Evolutionary conservation across 2,329 filamentous ascomycete species (phyloP).

Genomic region (Thielaviopsis euricoi): DNA sequence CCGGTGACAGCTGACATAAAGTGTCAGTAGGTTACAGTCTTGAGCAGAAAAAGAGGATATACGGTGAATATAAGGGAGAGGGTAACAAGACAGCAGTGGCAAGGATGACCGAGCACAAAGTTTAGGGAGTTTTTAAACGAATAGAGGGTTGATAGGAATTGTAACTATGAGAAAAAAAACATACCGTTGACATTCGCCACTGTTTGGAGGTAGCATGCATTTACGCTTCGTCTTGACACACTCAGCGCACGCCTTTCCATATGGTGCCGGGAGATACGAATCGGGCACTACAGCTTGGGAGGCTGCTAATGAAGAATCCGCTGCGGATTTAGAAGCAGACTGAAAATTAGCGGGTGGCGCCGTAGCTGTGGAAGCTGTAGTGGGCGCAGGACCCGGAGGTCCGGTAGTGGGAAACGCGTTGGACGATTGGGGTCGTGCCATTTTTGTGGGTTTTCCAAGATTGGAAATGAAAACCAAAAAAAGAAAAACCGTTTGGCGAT

Average conservation of each 20-base stretch:
- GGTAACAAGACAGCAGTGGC: not conserved
- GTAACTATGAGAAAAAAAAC: not conserved
- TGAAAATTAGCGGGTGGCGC: not conserved
- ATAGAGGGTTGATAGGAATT: not conserved
- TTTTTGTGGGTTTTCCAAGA: not conserved
- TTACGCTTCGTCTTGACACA: slow-evolving; percentile 29
- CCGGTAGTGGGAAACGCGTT: not conserved
- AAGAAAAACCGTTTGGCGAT: too few relatives aligned
- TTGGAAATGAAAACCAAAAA: not conserved
- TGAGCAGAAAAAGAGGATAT: not conserved
- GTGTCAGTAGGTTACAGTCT: not conserved
- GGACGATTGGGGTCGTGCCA: not conserved
- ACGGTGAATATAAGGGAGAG: not conserved
- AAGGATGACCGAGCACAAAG: not conserved
- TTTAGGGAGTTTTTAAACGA: too few relatives aligned
- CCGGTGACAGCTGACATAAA: slow-evolving; percentile 20
- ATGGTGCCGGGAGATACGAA: slow-evolving; percentile 18
- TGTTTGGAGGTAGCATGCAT: slow-evolving; percentile 21
- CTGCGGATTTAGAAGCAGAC: not conserved
- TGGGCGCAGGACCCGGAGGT: not conserved
- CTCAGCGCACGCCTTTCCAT: slow-evolving; percentile 25
- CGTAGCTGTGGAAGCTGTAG: not conserved
- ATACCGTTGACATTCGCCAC: slow-evolving; percentile 21
- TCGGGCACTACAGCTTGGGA: not conserved
- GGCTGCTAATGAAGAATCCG: not conserved